These are phyloP conservation scores for Globisporangium abappressorium DNA, from an alignment of 352 stramenopile species.

Conservation along the genomic window DNA sequence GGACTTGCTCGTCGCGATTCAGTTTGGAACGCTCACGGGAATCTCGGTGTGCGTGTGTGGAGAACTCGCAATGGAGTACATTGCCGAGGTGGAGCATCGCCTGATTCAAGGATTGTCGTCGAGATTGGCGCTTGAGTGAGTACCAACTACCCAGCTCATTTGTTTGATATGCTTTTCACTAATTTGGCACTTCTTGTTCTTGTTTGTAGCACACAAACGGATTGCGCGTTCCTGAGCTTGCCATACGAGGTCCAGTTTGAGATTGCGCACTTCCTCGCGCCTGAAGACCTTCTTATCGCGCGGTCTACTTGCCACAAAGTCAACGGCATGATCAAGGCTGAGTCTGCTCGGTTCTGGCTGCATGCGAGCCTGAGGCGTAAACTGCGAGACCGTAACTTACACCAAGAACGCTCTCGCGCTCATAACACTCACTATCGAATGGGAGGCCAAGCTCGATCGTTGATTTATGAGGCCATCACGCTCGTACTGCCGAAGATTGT, in stretches of 20 bases:
- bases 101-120: slow-evolving; percentile 51
- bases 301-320: slow-evolving; percentile 77
- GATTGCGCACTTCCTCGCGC: slow-evolving; percentile 64
- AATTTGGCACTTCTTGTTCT: slow-evolving; percentile 1
- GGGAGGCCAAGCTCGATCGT: slow-evolving; percentile 50
- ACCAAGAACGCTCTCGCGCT: slow-evolving; percentile 45
- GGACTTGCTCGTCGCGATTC: slow-evolving; percentile 70
- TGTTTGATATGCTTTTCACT: not conserved
- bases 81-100: slow-evolving; percentile 58
- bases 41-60: slow-evolving; percentile 69
- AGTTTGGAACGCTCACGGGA: slow-evolving; percentile 69
- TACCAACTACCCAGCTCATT: not conserved
- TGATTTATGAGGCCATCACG: slow-evolving; percentile 80
- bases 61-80: slow-evolving; percentile 64
- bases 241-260: slow-evolving; percentile 84
- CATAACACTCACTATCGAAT: slow-evolving; percentile 46
- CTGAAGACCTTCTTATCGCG: slow-evolving; percentile 75
- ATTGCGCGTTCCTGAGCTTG: slow-evolving; percentile 62
- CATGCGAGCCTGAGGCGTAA: slow-evolving; percentile 75
- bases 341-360: slow-evolving; percentile 83
- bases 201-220: slow-evolving; percentile 49
- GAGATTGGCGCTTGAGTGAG: slow-evolving; percentile 43
- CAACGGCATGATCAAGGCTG: slow-evolving; percentile 79
- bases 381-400: slow-evolving; percentile 47
- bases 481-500: slow-evolving; percentile 77